These are phyloP conservation scores for Buxus sempervirens DNA, from an alignment of 164 flowering plant genomes.

Conservation along the genomic window DNA sequence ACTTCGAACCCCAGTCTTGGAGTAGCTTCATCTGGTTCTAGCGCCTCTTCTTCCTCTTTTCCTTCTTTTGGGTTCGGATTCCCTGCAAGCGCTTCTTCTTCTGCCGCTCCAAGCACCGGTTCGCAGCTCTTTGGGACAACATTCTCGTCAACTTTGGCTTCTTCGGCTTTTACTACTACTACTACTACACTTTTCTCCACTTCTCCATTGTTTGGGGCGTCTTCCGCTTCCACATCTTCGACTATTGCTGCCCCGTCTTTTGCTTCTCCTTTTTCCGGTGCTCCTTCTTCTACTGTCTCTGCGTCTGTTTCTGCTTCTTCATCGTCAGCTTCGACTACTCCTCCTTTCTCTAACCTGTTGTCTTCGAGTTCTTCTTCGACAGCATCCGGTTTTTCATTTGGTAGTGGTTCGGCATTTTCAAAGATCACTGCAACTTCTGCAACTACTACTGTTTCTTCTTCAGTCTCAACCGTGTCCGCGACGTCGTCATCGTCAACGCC, in stretches of 20 bases:
- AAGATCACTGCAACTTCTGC: conserved; percentile 19
- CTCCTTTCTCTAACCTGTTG: neutral
- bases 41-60: no score
- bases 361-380: conserved; percentile 15
- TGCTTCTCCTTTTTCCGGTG: conserved; percentile 2
- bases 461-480: conserved; percentile 15
- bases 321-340: neutral
- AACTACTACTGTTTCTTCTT: conserved; percentile 19
- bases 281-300: conserved; percentile 9
- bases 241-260: no score
- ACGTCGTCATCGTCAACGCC: conserved; percentile 11
- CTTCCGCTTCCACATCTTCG: neutral
- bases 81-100: conserved; percentile 4
- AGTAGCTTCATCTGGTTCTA: conserved; percentile 5
- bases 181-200: no score
- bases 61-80: neutral
- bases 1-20: no score
- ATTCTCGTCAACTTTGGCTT: no score
- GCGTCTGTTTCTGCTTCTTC: conserved; percentile 5
- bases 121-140: neutral
- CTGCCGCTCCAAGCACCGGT: neutral
- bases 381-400: conserved; percentile 21
- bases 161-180: no score
- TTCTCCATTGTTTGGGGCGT: neutral
- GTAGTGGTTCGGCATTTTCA: conserved; percentile 18